phyloP scores from a whole-genome alignment of 805 yeast species.

The Candida insectalens region DNA sequence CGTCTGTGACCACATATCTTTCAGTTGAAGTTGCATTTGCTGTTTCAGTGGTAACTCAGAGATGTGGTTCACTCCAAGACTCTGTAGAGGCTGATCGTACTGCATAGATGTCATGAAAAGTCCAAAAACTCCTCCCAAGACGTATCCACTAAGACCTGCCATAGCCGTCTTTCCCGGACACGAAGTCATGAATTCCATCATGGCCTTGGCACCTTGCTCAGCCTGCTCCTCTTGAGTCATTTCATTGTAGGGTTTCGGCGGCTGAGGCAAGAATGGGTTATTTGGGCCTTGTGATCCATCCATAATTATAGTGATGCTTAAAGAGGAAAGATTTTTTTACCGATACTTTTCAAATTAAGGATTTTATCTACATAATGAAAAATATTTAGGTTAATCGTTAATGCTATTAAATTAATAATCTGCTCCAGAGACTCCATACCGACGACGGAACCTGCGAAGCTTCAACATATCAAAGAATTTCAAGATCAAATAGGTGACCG shows the following conservation, averaged over 20 bases:
- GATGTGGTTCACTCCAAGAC: conserved; percentile 34
- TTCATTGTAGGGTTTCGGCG: conserved; percentile 45
- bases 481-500: conserved; percentile 44
- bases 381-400: too few relatives aligned
- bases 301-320: neutral
- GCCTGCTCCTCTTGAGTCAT: conserved; percentile 92
- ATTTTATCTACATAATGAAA: too few relatives aligned
- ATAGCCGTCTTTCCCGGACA: conserved; percentile 92
- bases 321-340: too few relatives aligned
- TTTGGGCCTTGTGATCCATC: conserved; percentile 1
- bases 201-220: conserved; percentile 74
- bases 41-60: conserved; percentile 84
- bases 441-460: conserved; percentile 9
- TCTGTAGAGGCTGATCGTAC: conserved; percentile 73
- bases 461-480: conserved; percentile 14
- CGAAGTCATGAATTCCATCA: conserved; percentile 78
- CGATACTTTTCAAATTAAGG: too few relatives aligned
- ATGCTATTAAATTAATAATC: too few relatives aligned
- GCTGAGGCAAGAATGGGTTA: conserved; percentile 29
- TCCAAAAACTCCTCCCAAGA: conserved; percentile 92
- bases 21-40: conserved; percentile 83
- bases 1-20: conserved; percentile 89
- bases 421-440: conserved; percentile 9
- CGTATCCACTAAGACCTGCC: conserved; percentile 92
- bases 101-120: conserved; percentile 88